Evolutionary conservation across 2,329 filamentous ascomycete species (phyloP), one percentile per base, ranked within the genome.

Genomic region (Cladosporium sphaerospermum): DNA sequence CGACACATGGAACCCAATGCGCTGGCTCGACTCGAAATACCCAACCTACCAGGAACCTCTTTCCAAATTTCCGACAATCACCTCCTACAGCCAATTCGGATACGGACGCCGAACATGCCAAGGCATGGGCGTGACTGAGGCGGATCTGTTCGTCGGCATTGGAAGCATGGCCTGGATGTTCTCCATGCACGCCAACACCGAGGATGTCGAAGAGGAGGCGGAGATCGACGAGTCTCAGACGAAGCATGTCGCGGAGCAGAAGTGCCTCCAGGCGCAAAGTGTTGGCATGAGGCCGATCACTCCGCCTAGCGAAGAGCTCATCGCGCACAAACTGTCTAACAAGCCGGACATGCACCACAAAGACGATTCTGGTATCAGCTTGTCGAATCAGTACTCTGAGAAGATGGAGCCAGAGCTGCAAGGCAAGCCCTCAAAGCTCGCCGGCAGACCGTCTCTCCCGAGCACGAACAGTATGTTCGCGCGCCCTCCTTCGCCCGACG

Each of bases 111-210:
- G 62, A 9, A 61, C 54, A 18, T 65, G 62, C 14, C 57, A 57
- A 41, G 62, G 62, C 16, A 61, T 62, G 61, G 60, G 57, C 8
- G 61, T 67, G 23, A 59, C 63, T 6, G 65, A 67, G 44, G 61
- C 60, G 2, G 63, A 67, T 37, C 54, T 66, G 14, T 65, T 67
- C 41, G 60, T 65, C 19, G 62, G 71, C 4, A 68, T 75, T 19
- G 73, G 72, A 11, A 69, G 68, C 32, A 68, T 75, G 19, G 73
- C 72, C 0, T 76, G 73, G 73, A 57, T 75, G 32, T 75, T 75
- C 62, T 66, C 72, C 44, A 71, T 75, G 47, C 61, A 44, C 50
- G 64, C 59, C 43, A 55, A 60, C 36, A 57, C 55, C 11, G 48
- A 52, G 4, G 33, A 45, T 37, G 32, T 44, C 13, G 48, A 51